phyloP scores from a whole-genome alignment of 1,284 basidiomycete genomes.

The Cryptococcus sp. region DNA sequence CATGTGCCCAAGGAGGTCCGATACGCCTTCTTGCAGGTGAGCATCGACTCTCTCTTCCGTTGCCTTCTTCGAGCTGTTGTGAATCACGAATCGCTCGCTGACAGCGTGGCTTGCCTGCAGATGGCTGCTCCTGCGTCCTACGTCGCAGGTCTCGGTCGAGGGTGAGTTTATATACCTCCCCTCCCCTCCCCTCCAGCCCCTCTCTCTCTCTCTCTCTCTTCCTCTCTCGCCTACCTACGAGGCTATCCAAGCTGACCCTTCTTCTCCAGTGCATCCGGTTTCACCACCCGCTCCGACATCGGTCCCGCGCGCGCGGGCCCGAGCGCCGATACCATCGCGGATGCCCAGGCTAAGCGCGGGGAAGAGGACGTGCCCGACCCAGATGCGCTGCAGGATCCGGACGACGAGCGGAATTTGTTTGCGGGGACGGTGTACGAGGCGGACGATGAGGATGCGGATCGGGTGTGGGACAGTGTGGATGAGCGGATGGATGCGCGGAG shows the following conservation, averaged over 20 bases:
- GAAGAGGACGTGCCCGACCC: constrained; percentile 83
- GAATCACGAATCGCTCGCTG: not conserved
- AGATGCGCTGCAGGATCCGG: constrained; percentile 86
- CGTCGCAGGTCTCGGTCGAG: constrained; percentile 93
- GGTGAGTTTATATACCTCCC: constrained; percentile 63
- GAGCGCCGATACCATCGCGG: constrained; percentile 82
- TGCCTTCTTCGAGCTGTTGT: not conserved
- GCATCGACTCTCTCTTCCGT: not conserved
- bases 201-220: no score
- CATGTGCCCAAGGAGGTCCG: constrained; percentile 46
- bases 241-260: constrained; percentile 3
- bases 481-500: constrained; percentile 84
- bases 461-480: constrained; percentile 89
- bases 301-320: constrained; percentile 94
- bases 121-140: constrained; percentile 85
- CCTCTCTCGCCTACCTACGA: no score
- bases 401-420: constrained; percentile 95
- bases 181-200: no score
- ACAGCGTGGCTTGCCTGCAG: constrained; percentile 8
- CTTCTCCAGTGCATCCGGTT: constrained; percentile 79
- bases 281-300: constrained; percentile 98
- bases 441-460: constrained; percentile 96
- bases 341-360: constrained; percentile 74
- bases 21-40: constrained; percentile 44
- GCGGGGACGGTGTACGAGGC: constrained; percentile 93